Evolutionary conservation across 2,329 filamentous ascomycete species (phyloP).

Genomic region (Tolypocladium paradoxum): DNA sequence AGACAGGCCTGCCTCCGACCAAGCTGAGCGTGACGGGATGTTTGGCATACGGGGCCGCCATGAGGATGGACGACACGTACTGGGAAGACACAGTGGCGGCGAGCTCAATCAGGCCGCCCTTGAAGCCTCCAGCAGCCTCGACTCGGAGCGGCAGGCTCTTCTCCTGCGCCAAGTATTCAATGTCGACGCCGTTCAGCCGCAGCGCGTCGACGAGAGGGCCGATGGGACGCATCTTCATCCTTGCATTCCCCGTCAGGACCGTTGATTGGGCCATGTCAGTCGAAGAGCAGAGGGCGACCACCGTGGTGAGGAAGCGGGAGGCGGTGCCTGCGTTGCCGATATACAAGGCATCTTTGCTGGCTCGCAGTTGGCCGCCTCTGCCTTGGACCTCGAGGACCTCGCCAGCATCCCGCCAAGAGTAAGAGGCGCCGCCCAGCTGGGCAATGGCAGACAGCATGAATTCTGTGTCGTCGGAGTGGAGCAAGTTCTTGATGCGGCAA

Average conservation of each 20-base stretch:
- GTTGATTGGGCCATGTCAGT: conserved; percentile 51
- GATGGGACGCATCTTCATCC: conserved; percentile 94
- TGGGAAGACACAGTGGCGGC: conserved; percentile 97
- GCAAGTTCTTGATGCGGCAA: conserved; percentile 80
- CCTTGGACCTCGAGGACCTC: conserved; percentile 81
- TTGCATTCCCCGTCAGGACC: conserved; percentile 80
- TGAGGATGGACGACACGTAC: conserved; percentile 92
- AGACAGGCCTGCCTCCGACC: conserved; percentile 95
- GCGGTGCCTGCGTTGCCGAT: conserved; percentile 95
- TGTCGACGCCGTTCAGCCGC: conserved; percentile 71
- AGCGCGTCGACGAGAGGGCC: conserved; percentile 87
- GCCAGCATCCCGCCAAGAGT: conserved; percentile 91
- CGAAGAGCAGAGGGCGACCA: conserved; percentile 71
- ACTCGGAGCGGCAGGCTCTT: conserved; percentile 78
- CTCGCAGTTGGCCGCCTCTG: conserved; percentile 75
- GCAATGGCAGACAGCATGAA: conserved; percentile 92
- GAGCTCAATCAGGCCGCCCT: conserved; percentile 79
- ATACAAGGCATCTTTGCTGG: conserved; percentile 69
- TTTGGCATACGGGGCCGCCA: conserved; percentile 96
- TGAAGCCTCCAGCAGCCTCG: conserved; percentile 70
- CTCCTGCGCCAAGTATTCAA: conserved; percentile 76
- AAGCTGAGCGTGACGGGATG: conserved; percentile 81
- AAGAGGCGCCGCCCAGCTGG: conserved; percentile 74
- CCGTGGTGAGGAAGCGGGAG: conserved; percentile 87
- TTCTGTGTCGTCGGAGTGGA: conserved; percentile 95